Base-by-base conservation (phyloP, 163 green algal species). In the Volvox carteri region DNA sequence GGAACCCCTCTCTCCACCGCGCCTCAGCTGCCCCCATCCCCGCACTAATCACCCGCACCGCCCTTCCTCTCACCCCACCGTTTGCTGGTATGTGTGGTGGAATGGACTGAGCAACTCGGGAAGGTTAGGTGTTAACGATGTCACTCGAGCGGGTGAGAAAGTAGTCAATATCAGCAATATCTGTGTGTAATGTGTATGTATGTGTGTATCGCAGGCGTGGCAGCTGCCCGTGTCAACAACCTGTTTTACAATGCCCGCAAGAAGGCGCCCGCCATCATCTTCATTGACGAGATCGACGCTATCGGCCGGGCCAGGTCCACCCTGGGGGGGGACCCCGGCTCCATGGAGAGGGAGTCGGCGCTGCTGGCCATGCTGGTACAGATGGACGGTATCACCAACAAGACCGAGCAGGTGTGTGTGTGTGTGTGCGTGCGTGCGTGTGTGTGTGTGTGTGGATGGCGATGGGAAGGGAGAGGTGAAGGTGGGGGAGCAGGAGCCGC, bases 221-320 rank as follows among this genome's bases (percentile, higher is more conserved):
- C 94, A 6, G 89, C 92, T 12, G 91, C 92, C 37, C 92, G 94
- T 39, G 94, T 96, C 39, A 93, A 94, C 81, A 92, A 83, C 67
- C 88, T 96, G 84, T 96, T 93, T 80, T 87, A 94, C 50, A 92
- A 90, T 28, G 94, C 94, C 4, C 92, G 92, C 58, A 91, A 98
- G 92, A 97, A 97, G 92, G 91, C 94, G 56, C 97, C 97, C 33
- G 97, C 96, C 92, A 98, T 99, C 92, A 96, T 99, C 89, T 99
- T 99, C 94, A 99, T 99, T 79, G 97, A 99, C 90, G 97, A 99
- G 95, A 97, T 99, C 80, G 97, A 99, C 90, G 97, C 97, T 12
- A 97, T 99, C 58, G 97, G 92, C 39, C 84, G 90, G 11, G 87
- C 90, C 41, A 77, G 90, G 58, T 89, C 78, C 48, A 87, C 56